Evolutionary conservation across 768 basidiomycete genomes (phyloP).

Genomic region (Hirschioporus abietinus): DNA sequence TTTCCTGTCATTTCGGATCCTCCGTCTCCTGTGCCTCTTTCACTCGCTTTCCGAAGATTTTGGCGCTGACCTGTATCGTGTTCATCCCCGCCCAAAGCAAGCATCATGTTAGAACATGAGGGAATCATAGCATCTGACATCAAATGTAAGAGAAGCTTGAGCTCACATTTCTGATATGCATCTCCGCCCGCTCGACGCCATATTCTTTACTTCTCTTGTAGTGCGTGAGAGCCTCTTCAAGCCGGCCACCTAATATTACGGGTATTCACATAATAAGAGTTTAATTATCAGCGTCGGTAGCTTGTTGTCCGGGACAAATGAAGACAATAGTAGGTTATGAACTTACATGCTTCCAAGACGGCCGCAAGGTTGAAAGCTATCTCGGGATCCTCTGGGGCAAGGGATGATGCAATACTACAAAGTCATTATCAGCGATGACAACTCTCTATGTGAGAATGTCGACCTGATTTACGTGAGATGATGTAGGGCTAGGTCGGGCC

Average conservation of each 20-base stretch:
- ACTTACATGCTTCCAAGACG: conserved; percentile 83
- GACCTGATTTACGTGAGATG: conserved; percentile 61
- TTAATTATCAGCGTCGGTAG: conserved; percentile 17
- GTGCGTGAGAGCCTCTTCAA: conserved; percentile 76
- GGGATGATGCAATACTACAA: conserved; percentile 70
- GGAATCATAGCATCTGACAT: conserved; percentile 13
- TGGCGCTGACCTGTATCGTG: conserved; percentile 63
- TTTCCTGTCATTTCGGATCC: conserved; percentile 4
- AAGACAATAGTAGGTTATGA: conserved; percentile 2
- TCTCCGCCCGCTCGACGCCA: conserved; percentile 76
- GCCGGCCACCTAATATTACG: conserved; percentile 54
- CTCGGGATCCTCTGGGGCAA: conserved; percentile 85
- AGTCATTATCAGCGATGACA: conserved; percentile 24
- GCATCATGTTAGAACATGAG: conserved; percentile 11
- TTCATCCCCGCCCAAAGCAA: conserved; percentile 12
- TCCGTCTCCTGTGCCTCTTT: conserved; percentile 37
- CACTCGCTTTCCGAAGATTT: conserved; percentile 63
- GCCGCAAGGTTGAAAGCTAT: conserved; percentile 90
- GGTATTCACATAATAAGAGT: conserved; percentile 32
- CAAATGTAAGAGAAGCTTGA: conserved; percentile 8
- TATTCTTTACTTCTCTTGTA: conserved; percentile 75
- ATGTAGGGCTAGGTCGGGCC: conserved; percentile 82
- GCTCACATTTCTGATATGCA: conserved; percentile 79
- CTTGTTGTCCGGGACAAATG: conserved; percentile 9
- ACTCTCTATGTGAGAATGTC: conserved; percentile 23